These are phyloP conservation scores for Cladosporium sp. DNA, from an alignment of 2,329 filamentous ascomycete genomes.

Conservation along the genomic window DNA sequence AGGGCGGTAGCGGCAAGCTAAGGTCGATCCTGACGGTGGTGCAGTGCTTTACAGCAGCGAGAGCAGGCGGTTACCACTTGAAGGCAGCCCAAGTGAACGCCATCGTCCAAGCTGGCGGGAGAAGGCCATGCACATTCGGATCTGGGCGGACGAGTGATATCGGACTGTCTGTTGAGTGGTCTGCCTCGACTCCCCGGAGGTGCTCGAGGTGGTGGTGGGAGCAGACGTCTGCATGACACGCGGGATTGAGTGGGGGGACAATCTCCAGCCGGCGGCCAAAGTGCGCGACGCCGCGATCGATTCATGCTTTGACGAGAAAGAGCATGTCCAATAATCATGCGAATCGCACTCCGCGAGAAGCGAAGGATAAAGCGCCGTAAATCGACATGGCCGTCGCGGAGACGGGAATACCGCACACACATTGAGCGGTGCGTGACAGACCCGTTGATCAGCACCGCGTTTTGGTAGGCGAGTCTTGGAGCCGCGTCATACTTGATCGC, in stretches of 20 bases:
- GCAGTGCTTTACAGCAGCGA: neutral
- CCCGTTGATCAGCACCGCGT: neutral
- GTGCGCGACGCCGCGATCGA: neutral
- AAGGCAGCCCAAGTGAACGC: neutral
- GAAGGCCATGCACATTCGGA: neutral
- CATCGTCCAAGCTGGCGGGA: neutral
- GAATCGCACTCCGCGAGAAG: neutral
- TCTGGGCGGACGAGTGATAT: neutral
- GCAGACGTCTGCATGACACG: neutral
- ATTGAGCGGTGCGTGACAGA: neutral
- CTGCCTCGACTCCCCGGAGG: neutral
- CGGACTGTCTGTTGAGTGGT: neutral
- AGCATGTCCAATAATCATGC: neutral
- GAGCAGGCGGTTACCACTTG: neutral
- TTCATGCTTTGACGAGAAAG: neutral
- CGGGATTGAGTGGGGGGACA: neutral
- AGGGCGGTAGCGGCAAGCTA: conserved; percentile 1
- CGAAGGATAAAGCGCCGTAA: neutral
- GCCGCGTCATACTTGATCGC: conserved; percentile 2
- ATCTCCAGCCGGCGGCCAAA: neutral
- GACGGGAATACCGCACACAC: neutral
- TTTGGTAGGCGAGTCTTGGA: conserved; percentile 7
- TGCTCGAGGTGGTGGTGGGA: neutral
- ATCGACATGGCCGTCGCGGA: neutral
- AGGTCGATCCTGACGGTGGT: neutral